Evolutionary conservation across 2,329 filamentous ascomycete species (phyloP).

Genomic region (Exophiala alcalophila): DNA sequence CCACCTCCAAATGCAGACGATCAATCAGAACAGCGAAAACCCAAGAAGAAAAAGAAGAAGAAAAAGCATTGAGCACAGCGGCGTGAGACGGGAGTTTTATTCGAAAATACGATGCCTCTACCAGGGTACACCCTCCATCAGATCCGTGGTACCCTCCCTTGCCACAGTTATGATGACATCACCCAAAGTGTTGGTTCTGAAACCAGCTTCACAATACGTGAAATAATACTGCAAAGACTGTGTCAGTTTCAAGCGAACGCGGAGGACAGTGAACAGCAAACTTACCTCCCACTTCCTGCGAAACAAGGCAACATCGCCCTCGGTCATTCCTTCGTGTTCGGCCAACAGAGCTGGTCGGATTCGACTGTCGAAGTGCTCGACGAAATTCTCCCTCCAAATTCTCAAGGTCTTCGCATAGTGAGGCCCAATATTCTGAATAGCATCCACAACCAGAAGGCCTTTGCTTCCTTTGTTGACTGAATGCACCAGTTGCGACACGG

Average conservation of each 20-base stretch:
- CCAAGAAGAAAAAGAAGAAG: constrained; percentile 47
- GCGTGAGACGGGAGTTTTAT: constrained; percentile 1
- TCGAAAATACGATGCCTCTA: constrained; percentile 33
- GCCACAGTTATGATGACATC: constrained; percentile 71
- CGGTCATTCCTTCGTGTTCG: constrained; percentile 59
- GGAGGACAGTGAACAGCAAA: constrained; percentile 2
- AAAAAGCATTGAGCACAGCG: constrained; percentile 38
- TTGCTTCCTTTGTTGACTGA: constrained; percentile 61
- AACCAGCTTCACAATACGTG: constrained; percentile 70
- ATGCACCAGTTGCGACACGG: constrained; percentile 54
- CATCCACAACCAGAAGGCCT: constrained; percentile 63
- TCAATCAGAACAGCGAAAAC: constrained; percentile 34
- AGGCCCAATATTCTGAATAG: constrained; percentile 68
- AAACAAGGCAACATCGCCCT: constrained; percentile 65
- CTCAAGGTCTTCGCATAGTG: constrained; percentile 69
- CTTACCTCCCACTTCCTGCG: constrained; percentile 67
- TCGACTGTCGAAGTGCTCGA: constrained; percentile 57
- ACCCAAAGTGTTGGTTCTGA: constrained; percentile 67
- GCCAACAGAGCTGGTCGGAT: constrained; percentile 60
- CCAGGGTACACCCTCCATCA: constrained; percentile 68
- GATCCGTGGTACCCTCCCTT: constrained; percentile 46
- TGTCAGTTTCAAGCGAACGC: constrained; percentile 10
- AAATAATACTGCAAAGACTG: constrained; percentile 62
- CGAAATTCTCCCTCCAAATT: constrained; percentile 66
- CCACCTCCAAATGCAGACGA: constrained; percentile 3